A percentile compares a stretch with the other conserved stretches of the same genome.
These are phyloP conservation scores for Huntiella omanensis DNA, from an alignment of 2,329 filamentous ascomycete genomes.

Conservation along the genomic window DNA sequence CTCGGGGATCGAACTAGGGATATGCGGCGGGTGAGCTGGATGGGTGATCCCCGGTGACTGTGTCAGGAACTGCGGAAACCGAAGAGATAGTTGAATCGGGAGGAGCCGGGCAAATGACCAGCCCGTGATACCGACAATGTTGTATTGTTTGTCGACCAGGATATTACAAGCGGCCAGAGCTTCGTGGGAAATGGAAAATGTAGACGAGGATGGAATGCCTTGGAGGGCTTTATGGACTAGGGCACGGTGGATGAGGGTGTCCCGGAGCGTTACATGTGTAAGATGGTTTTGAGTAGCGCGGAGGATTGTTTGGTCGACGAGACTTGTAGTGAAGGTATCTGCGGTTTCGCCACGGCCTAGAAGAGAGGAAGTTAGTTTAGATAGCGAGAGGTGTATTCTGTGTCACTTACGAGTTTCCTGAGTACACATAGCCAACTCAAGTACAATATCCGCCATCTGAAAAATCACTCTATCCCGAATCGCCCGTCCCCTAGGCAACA, in stretches of 20 bases:
- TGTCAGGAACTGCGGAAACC: conserved; percentile 8
- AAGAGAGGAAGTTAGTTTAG: not conserved
- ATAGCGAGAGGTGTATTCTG: not conserved
- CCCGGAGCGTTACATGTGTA: conserved; percentile 1
- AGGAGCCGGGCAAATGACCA: conserved; percentile 7
- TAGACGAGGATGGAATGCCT: conserved; percentile 2
- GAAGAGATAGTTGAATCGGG: conserved; percentile 7
- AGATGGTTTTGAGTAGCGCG: not conserved
- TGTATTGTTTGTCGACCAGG: conserved; percentile 6
- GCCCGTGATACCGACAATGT: conserved; percentile 7
- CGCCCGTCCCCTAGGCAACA: not conserved
- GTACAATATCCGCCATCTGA: conserved; percentile 9
- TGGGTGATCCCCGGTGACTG: not conserved
- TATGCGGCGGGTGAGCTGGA: too few species aligned
- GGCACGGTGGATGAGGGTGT: conserved; percentile 3
- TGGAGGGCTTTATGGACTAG: conserved; percentile 7
- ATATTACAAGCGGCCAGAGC: conserved; percentile 6
- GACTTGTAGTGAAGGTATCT: conserved; percentile 5
- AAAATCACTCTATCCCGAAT: conserved; percentile 5
- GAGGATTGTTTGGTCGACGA: conserved; percentile 7
- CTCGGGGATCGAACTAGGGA: not conserved
- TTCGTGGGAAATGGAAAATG: conserved; percentile 9
- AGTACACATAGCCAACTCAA: conserved; percentile 10
- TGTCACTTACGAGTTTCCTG: conserved; percentile 10
- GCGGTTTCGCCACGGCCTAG: conserved; percentile 7